Conservation (phyloP, 2,329 filamentous ascomycete species). For the Tolypocladium amazonense region DNA sequence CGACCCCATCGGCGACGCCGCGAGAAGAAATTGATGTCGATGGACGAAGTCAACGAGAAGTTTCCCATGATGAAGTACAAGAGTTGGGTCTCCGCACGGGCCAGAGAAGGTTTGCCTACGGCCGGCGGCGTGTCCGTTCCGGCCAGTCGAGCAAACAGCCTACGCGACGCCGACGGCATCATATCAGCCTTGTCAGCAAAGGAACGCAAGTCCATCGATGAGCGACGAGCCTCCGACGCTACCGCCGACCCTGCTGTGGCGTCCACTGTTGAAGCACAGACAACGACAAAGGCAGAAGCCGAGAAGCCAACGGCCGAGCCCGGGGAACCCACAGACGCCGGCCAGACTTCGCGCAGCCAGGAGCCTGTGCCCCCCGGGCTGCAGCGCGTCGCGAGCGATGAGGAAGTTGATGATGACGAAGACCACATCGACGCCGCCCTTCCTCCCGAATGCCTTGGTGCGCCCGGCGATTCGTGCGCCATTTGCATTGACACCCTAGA, state of each 20-base stretch:
- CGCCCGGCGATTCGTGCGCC: conserved; percentile 85
- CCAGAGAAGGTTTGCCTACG: conserved; percentile 72
- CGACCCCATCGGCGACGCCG: conserved; percentile 74
- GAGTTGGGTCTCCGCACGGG: conserved; percentile 76
- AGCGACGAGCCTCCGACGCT: conserved; percentile 11
- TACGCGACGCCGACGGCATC: conserved; percentile 55
- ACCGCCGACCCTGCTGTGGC: conserved; percentile 9
- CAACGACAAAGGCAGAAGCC: conserved; percentile 6
- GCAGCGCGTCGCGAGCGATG: conserved; percentile 34
- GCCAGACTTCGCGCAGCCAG: conserved; percentile 13
- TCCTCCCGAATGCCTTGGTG: conserved; percentile 68
- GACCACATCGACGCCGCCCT: conserved; percentile 76
- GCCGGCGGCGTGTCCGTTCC: conserved; percentile 72
- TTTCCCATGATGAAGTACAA: conserved; percentile 98
- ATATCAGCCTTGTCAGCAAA: conserved; percentile 33
- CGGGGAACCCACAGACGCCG: conserved; percentile 9
- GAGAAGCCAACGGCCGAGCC: conserved; percentile 5
- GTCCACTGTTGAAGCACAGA: conserved; percentile 8
- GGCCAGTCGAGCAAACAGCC: conserved; percentile 60
- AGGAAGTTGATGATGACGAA: conserved; percentile 56
- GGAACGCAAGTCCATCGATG: conserved; percentile 34
- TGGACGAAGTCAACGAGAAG: conserved; percentile 97
- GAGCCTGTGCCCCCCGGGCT: conserved; percentile 16
- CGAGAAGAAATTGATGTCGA: conserved; percentile 98
- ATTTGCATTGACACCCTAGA: conserved; percentile 94